Evolutionary conservation across 208 protist species (phyloP).

Genomic region (Leishmania gerbilli): DNA sequence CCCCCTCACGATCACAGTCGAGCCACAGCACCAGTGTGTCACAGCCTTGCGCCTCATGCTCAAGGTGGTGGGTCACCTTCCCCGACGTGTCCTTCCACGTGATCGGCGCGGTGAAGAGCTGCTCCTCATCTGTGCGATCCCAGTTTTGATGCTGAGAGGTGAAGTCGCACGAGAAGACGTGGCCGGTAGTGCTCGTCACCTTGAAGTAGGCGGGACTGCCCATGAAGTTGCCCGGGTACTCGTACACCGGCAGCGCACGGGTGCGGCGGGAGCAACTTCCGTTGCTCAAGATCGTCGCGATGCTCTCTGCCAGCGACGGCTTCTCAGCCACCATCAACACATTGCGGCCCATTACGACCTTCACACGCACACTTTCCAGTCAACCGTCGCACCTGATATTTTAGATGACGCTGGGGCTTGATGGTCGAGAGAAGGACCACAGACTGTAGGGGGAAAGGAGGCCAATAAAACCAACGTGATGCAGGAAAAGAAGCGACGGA

Average conservation of each 20-base stretch:
- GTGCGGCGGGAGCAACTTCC: slow-evolving; percentile 64
- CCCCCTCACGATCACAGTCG: slow-evolving; percentile 97
- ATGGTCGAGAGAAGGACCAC: not conserved
- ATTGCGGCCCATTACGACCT: slow-evolving; percentile 40
- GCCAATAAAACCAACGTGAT: not conserved
- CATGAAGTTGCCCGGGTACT: slow-evolving; percentile 80
- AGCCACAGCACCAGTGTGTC: slow-evolving; percentile 94
- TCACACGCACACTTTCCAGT: not conserved
- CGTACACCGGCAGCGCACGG: slow-evolving; percentile 84
- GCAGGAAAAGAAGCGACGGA: not conserved
- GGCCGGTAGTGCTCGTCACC: slow-evolving; percentile 91
- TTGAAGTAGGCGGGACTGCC: slow-evolving; percentile 67
- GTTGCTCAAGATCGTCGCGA: slow-evolving; percentile 87
- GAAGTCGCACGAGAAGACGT: slow-evolving; percentile 93
- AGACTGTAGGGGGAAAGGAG: not conserved
- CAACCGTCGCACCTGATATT: not conserved
- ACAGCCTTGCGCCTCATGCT: slow-evolving; percentile 78
- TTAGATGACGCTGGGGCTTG: not conserved
- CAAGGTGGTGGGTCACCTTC: slow-evolving; percentile 87
- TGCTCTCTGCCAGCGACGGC: slow-evolving; percentile 91
- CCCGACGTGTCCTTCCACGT: slow-evolving; percentile 84
- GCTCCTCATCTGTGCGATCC: slow-evolving; percentile 84
- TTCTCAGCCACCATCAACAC: slow-evolving; percentile 96
- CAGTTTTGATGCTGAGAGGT: slow-evolving; percentile 88
- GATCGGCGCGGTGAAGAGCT: slow-evolving; percentile 84